These are phyloP conservation scores for Backusella morwellensis DNA, from an alignment of 192 early-diverging fungal genomes.

Conservation along the genomic window DNA sequence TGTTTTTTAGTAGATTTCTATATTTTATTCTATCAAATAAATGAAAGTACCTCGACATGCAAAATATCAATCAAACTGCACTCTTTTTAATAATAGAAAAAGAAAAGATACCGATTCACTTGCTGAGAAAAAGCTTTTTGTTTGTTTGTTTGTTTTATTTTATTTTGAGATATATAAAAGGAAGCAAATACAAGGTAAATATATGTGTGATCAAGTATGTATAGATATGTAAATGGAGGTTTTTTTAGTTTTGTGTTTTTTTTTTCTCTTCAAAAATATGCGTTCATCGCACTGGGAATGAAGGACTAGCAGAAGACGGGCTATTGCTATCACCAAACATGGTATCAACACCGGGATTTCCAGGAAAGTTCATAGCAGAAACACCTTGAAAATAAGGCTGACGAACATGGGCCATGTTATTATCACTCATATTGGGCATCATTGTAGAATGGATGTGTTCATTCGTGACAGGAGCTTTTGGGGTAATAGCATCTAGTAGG, in stretches of 20 bases:
- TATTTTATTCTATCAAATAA: neutral
- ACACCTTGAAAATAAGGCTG: neutral
- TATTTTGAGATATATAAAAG: neutral
- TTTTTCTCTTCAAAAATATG: neutral
- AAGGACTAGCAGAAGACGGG: neutral
- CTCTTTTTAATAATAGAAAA: too few relatives aligned
- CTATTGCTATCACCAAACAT: neutral
- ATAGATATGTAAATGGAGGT: neutral
- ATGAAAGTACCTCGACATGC: neutral
- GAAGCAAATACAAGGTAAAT: neutral
- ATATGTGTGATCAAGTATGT: conserved; percentile 1
- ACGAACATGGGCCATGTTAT: neutral
- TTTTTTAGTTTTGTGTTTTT: neutral
- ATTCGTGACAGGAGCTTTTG: conserved; percentile 9
- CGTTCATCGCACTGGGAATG: neutral
- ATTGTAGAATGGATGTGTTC: neutral
- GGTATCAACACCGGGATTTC: neutral
- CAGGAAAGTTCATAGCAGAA: neutral
- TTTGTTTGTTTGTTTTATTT: neutral
- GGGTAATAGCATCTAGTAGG: conserved; percentile 62
- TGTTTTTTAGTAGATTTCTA: too few relatives aligned
- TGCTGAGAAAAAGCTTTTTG: too few relatives aligned
- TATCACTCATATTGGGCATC: neutral
- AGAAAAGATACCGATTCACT: too few relatives aligned
- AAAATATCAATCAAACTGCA: too few relatives aligned